These are phyloP conservation scores for Botrytis aclada DNA, from an alignment of 2,329 filamentous ascomycete species.

Conservation along the genomic window DNA sequence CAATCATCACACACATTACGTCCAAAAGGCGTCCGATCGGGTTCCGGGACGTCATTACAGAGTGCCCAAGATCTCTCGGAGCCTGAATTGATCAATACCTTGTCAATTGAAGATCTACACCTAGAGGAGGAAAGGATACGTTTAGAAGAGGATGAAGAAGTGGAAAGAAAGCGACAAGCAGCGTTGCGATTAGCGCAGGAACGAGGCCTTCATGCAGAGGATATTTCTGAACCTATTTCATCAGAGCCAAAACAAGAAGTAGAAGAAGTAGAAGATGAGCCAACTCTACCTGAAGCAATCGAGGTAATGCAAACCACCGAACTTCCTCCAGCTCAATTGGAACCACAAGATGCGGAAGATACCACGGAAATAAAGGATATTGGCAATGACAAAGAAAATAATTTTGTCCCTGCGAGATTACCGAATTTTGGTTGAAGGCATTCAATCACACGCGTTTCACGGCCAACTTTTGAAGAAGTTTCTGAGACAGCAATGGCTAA, in stretches of 20 bases:
- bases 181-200: slow-evolving; percentile 51
- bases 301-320: not conserved
- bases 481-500: slow-evolving; percentile 57
- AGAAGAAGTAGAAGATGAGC: slow-evolving; percentile 18
- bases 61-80: slow-evolving; percentile 34
- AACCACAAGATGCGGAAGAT: not conserved
- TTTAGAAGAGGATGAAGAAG: slow-evolving; percentile 50
- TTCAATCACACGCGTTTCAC: not conserved
- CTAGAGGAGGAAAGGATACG: slow-evolving; percentile 49
- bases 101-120: slow-evolving; percentile 51
- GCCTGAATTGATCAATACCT: slow-evolving; percentile 42
- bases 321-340: not conserved
- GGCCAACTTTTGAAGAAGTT: not conserved
- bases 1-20: slow-evolving; percentile 32
- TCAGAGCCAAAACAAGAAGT: slow-evolving; percentile 28
- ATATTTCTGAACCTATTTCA: slow-evolving; percentile 20
- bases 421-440: slow-evolving; percentile 48
- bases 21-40: slow-evolving; percentile 22
- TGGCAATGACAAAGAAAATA: slow-evolving; percentile 26
- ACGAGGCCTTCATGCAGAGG: slow-evolving; percentile 46
- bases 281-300: not conserved
- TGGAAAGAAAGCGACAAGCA: slow-evolving; percentile 52
- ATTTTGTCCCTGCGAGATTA: slow-evolving; percentile 57
- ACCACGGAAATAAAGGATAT: not conserved
- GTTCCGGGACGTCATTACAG: slow-evolving; percentile 37